These are phyloP conservation scores for Olyra latifolia DNA, from an alignment of 176 grass and related monocot species.

Conservation along the genomic window DNA sequence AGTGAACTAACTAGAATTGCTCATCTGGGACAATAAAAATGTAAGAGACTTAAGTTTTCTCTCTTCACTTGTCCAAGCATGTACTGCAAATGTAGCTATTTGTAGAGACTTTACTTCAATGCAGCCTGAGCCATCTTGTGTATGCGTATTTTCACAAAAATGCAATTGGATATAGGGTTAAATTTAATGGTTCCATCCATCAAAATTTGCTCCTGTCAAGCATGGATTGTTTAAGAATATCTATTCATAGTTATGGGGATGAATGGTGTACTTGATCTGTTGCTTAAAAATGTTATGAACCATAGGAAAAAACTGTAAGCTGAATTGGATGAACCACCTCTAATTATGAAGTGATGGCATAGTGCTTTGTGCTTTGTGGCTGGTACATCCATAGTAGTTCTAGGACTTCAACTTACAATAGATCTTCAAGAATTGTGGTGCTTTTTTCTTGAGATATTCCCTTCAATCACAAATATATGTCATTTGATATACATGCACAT, in stretches of 20 bases:
- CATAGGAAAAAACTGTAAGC: not conserved
- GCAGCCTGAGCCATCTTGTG: slow-evolving; percentile 27
- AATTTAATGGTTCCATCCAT: not conserved
- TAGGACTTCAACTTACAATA: slow-evolving; percentile 20
- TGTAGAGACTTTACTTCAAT: not conserved
- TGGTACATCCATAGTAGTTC: not conserved
- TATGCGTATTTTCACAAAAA: slow-evolving; percentile 9
- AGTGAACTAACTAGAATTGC: not conserved
- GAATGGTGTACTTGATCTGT: not conserved
- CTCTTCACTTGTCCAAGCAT: not conserved
- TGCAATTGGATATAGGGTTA: not conserved
- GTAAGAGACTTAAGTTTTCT: slow-evolving; percentile 17
- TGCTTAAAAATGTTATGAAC: slow-evolving; percentile 6
- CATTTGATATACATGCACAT: too few relatives aligned
- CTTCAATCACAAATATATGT: too few relatives aligned
- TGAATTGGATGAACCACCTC: slow-evolving; percentile 17
- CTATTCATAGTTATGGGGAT: not conserved
- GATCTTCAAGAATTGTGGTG: not conserved
- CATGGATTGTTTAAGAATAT: not conserved
- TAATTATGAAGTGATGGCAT: not conserved
- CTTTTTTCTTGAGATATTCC: slow-evolving; percentile 22
- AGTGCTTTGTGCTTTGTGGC: not conserved
- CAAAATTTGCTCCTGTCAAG: not conserved
- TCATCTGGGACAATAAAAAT: slow-evolving; percentile 9
- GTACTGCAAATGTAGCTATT: slow-evolving; percentile 2